Evolutionary conservation across 371 early-diverging fungal species (phyloP).

Genomic region (Ordospora colligata): DNA sequence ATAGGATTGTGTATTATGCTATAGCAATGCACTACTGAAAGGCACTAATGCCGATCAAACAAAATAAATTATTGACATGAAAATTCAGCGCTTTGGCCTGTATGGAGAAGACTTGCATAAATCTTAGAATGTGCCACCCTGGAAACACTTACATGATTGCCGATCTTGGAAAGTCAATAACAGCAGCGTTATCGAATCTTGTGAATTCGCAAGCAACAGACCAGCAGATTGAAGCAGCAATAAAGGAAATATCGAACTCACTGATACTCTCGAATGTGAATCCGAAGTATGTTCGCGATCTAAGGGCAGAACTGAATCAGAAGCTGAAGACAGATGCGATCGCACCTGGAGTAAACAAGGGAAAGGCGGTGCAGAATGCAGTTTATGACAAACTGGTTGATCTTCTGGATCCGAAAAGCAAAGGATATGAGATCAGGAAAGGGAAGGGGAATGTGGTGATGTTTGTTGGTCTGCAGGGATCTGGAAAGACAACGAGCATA

Average conservation of each 20-base stretch:
- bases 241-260: slow-evolving; percentile 58
- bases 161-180: slow-evolving; percentile 51
- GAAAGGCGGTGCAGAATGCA: slow-evolving; percentile 64
- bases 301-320: slow-evolving; percentile 76
- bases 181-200: slow-evolving; percentile 17
- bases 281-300: slow-evolving; percentile 71
- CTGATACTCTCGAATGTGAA: slow-evolving; percentile 73
- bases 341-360: slow-evolving; percentile 75
- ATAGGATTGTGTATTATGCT: too few relatives aligned
- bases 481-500: slow-evolving; percentile 95
- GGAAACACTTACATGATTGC: slow-evolving; percentile 31
- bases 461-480: slow-evolving; percentile 98
- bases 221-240: slow-evolving; percentile 38
- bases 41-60: too few relatives aligned
- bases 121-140: not conserved
- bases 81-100: not conserved
- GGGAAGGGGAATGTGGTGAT: slow-evolving; percentile 77
- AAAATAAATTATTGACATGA: not conserved
- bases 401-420: slow-evolving; percentile 80
- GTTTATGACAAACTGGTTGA: slow-evolving; percentile 84
- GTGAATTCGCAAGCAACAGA: slow-evolving; percentile 32
- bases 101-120: not conserved
- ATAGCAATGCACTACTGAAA: too few relatives aligned
- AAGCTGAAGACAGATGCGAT: slow-evolving; percentile 71
- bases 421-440: slow-evolving; percentile 75